Evolutionary conservation across 257 asterid species (phyloP).

Genomic region (Schizonepeta tenuifolia): DNA sequence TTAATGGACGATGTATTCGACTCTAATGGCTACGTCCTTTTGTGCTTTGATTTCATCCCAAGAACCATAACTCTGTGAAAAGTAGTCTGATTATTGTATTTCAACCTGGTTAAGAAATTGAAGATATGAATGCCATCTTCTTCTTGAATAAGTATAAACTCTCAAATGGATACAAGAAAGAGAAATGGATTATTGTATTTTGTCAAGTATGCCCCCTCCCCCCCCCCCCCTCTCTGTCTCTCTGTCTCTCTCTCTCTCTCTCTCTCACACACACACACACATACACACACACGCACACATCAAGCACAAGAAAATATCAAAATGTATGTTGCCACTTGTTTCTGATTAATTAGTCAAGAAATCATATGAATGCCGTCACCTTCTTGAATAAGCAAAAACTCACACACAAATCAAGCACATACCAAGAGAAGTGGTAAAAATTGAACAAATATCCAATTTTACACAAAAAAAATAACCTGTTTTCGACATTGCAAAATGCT

Average conservation of each 20-base stretch:
- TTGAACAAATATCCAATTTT: slow-evolving; percentile 1
- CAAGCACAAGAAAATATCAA: not conserved
- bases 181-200: not conserved
- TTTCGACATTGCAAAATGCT: not conserved
- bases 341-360: slow-evolving; percentile 36
- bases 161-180: not conserved
- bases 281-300: too few relatives aligned
- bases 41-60: slow-evolving; percentile 64
- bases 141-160: not conserved
- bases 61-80: slow-evolving; percentile 69
- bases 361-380: slow-evolving; percentile 1
- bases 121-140: slow-evolving; percentile 4
- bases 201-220: too few relatives aligned
- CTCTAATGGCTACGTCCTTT: slow-evolving; percentile 54
- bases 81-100: slow-evolving; percentile 28
- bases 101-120: slow-evolving; percentile 32
- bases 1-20: slow-evolving; percentile 60
- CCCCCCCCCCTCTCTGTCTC: too few relatives aligned
- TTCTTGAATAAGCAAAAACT: not conserved
- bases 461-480: slow-evolving; percentile 10
- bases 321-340: not conserved
- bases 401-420: not conserved
- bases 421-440: slow-evolving; percentile 16
- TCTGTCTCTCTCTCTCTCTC: slow-evolving; percentile 24
- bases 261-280: too few relatives aligned